Evolutionary conservation across 208 protist genomes (phyloP).

Genomic region (Endotrypanum monterogeii): DNA sequence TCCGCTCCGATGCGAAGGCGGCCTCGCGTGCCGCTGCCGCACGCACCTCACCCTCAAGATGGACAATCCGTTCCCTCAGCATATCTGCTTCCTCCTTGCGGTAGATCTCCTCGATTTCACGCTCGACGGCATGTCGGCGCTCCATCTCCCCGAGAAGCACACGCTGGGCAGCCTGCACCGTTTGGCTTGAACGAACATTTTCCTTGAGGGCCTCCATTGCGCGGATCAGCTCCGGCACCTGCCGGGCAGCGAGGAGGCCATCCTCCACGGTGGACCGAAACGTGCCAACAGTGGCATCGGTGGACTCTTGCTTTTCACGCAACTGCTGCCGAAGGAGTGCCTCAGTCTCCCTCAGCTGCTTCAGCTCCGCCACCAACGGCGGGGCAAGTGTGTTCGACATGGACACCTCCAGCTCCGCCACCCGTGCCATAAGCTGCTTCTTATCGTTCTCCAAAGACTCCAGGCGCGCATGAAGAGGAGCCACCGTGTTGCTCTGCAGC

Average conservation of each 20-base stretch:
- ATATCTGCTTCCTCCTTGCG: slow-evolving; percentile 19
- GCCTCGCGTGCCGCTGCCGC: slow-evolving; percentile 28
- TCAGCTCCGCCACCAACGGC: slow-evolving; percentile 61
- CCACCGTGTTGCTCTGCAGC: slow-evolving; percentile 39
- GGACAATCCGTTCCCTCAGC: slow-evolving; percentile 26
- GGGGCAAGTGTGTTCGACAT: slow-evolving; percentile 33
- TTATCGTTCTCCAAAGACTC: slow-evolving; percentile 55
- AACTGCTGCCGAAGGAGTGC: slow-evolving; percentile 54
- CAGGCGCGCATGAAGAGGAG: slow-evolving; percentile 47
- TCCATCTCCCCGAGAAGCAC: slow-evolving; percentile 31
- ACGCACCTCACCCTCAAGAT: slow-evolving; percentile 17
- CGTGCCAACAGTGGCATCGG: slow-evolving; percentile 16
- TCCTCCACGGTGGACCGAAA: slow-evolving; percentile 36
- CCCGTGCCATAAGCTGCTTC: slow-evolving; percentile 29
- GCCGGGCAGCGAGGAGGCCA: slow-evolving; percentile 19
- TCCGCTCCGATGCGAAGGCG: slow-evolving; percentile 13
- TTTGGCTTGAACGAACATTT: slow-evolving; percentile 22
- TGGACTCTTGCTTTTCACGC: slow-evolving; percentile 29
- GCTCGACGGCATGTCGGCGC: slow-evolving; percentile 22
- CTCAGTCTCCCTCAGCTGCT: slow-evolving; percentile 57
- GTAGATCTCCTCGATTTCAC: slow-evolving; percentile 26
- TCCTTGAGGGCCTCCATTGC: slow-evolving; percentile 36
- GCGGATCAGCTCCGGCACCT: slow-evolving; percentile 28
- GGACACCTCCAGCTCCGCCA: slow-evolving; percentile 45
- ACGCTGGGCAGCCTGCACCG: slow-evolving; percentile 22